phyloP scores from a whole-genome alignment of 371 early-diverging fungal genomes.

The Quaeritorhiza haematococci region DNA sequence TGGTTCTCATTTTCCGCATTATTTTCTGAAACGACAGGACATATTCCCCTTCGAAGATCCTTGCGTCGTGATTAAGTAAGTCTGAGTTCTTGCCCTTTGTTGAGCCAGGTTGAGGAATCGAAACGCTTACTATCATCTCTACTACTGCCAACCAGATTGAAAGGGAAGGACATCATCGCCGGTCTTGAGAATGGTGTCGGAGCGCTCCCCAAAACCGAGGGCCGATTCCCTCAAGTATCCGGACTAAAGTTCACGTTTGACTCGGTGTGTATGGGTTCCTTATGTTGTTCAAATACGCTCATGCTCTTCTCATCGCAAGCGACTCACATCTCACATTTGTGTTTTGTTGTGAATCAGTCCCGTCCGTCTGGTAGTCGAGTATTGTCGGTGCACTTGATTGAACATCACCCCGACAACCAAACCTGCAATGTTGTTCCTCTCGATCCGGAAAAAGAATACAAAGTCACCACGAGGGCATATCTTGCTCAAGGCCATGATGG shows the following conservation, averaged over 20 bases:
- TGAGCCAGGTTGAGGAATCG: not conserved
- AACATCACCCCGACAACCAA: too few relatives aligned
- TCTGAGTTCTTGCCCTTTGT: not conserved
- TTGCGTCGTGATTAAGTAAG: slow-evolving; percentile 43
- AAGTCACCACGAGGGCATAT: slow-evolving; percentile 53
- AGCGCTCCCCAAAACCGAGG: slow-evolving; percentile 60
- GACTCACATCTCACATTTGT: too few relatives aligned
- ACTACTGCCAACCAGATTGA: slow-evolving; percentile 19
- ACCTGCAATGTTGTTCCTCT: too few relatives aligned
- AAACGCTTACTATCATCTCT: too few relatives aligned
- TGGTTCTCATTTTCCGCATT: not conserved
- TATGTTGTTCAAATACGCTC: too few relatives aligned
- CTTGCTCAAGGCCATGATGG: slow-evolving; percentile 60
- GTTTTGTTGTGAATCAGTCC: too few relatives aligned
- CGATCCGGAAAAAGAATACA: slow-evolving; percentile 40
- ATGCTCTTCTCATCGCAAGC: too few relatives aligned
- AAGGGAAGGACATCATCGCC: slow-evolving; percentile 50
- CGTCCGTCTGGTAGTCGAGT: slow-evolving; percentile 43
- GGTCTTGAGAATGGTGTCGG: slow-evolving; percentile 58
- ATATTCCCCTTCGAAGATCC: slow-evolving; percentile 64
- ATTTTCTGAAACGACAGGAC: slow-evolving; percentile 18
- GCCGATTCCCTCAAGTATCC: slow-evolving; percentile 59
- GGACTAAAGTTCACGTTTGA: slow-evolving; percentile 56
- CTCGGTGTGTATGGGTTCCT: slow-evolving; percentile 16
- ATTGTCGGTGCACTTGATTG: slow-evolving; percentile 23